phyloP scores from a whole-genome alignment of 2,329 filamentous ascomycete species.

The Microdochium bolleyi region DNA sequence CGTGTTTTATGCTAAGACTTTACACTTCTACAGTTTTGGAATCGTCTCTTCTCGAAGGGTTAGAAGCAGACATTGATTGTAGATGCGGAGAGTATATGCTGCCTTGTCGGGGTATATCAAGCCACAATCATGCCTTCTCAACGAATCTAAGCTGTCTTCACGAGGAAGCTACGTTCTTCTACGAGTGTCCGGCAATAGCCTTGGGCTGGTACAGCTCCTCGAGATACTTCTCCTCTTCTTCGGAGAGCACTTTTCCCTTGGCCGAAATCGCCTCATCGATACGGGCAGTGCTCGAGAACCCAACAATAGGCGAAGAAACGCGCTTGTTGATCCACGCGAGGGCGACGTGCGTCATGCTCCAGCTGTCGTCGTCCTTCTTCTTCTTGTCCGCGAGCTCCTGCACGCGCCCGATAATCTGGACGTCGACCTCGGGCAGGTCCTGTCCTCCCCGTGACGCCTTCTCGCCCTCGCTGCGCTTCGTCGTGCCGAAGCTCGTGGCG shows the following conservation, averaged over 20 bases:
- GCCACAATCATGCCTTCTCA: no score
- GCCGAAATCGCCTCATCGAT: slow-evolving; percentile 52
- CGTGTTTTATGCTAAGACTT: no score
- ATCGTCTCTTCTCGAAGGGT: no score
- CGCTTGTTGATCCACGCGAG: slow-evolving; percentile 54
- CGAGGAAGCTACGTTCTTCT: no score
- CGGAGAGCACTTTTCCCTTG: slow-evolving; percentile 36
- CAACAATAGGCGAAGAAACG: slow-evolving; percentile 51
- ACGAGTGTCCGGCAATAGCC: slow-evolving; percentile 26
- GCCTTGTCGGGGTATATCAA: no score
- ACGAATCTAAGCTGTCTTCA: no score
- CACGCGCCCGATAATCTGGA: slow-evolving; percentile 40
- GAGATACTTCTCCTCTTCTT: slow-evolving; percentile 52
- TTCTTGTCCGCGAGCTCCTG: slow-evolving; percentile 51
- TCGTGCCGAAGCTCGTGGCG: slow-evolving; percentile 18
- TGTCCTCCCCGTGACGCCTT: slow-evolving; percentile 22
- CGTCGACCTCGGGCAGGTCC: slow-evolving; percentile 22
- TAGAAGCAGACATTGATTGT: no score
- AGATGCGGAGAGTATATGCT: no score
- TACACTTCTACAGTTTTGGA: no score
- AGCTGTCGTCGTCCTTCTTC: slow-evolving; percentile 16
- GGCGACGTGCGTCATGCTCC: slow-evolving; percentile 56
- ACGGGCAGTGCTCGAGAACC: slow-evolving; percentile 47
- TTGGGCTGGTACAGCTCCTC: slow-evolving; percentile 55
- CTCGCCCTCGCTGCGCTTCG: slow-evolving; percentile 25